Evolutionary conservation across 2,329 filamentous ascomycete genomes (phyloP), one percentile per base, ranked within the genome.

Genomic region (Aspergillus sp.): DNA sequence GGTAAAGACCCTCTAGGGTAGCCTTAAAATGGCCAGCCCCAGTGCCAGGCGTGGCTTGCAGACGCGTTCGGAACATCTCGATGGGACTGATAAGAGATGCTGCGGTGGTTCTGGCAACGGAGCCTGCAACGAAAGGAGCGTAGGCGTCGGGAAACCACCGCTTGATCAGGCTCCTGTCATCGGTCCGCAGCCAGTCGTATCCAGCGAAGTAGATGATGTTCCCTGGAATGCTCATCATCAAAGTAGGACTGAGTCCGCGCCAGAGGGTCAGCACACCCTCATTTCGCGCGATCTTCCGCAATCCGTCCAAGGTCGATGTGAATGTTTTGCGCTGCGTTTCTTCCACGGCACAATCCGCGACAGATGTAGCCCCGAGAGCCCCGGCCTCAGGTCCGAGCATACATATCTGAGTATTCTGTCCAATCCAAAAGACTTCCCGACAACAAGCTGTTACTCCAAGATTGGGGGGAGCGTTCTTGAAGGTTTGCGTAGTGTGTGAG

Each of bases 131-230:
- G 1, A 99, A 82, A 0, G 95, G 92, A 5, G 91, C 87, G 67
- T 91, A 92, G 8, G 86, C 84, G 66, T 94, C 91, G 13, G 85
- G 84, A 9, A 89, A 74, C 19, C 83, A 67, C 45, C 81, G 82
- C 38, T 83, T 84, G 63, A 98, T 85, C 0, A 92, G 93, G 67
- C 91, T 96, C 45, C 79, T 80, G 1, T 82, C 80, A 69, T 91
- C 90, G 65, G 85, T 90, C 38, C 95, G 88, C 60, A 99, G 76
- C 90, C 92, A 97, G 72, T 99, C 95, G 77, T 99, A 99, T 41
- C 95, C 95, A 12, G 95, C 96, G 71, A 98, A 97, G 78, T 99
- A 99, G 66, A 99, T 98, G 67, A 99, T 95, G 74, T 99, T 99
- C 25, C 89, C 92, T 0, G 95, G 95, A 5, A 99, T 85, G 0